Evolutionary conservation across 208 protist genomes (phyloP).

Genomic region (Leishmania mexicana): DNA sequence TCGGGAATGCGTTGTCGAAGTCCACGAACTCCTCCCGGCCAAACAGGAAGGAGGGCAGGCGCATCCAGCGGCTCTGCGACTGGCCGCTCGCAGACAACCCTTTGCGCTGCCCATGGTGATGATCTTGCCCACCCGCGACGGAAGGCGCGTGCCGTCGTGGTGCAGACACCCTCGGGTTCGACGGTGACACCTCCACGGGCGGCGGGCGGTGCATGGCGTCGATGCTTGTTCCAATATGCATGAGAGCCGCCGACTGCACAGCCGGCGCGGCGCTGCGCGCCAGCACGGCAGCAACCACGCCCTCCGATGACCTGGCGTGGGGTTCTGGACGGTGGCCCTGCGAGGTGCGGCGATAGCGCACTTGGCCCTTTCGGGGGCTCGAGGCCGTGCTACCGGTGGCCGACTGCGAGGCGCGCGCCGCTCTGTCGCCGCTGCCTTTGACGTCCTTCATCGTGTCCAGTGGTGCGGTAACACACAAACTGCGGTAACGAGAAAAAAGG

Average conservation of each 20-base stretch:
- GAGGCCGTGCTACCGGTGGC: background rate
- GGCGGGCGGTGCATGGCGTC: conserved; percentile 23
- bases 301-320: conserved; percentile 10
- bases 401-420: background rate
- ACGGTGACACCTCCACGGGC: conserved; percentile 15
- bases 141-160: background rate
- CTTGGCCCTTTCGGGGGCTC: conserved; percentile 2
- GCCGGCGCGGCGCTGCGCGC: conserved; percentile 9
- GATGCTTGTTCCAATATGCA: conserved; percentile 1
- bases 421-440: background rate
- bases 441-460: background rate
- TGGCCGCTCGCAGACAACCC: background rate
- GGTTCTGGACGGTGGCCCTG: conserved; percentile 10
- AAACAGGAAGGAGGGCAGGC: conserved; percentile 24
- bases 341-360: conserved; percentile 1
- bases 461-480: background rate
- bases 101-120: background rate
- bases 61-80: conserved; percentile 1
- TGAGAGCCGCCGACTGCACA: conserved; percentile 3
- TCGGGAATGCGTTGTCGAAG: conserved; percentile 22
- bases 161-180: conserved; percentile 13
- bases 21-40: conserved; percentile 36
- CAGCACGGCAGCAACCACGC: conserved; percentile 7
- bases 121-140: background rate
- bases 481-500: background rate